Evolutionary conservation across 805 yeast species (phyloP).

Genomic region (Wickerhamiella hasegawae): DNA sequence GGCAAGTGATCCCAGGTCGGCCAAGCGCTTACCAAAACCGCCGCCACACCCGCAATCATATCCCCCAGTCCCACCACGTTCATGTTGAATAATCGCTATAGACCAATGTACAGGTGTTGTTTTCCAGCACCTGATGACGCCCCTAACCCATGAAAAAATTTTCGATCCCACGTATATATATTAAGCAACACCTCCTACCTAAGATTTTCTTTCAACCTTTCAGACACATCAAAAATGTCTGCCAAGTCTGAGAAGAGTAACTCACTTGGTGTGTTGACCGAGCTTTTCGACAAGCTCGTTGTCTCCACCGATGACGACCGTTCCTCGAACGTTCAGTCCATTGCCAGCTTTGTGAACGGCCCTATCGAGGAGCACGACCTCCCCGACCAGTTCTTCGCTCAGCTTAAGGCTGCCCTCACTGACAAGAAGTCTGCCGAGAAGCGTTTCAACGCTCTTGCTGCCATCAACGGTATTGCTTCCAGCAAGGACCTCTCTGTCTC

Average conservation of each 20-base stretch:
- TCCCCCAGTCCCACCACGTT: too few relatives aligned
- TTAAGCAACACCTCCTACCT: not conserved
- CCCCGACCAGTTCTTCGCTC: constrained; percentile 72
- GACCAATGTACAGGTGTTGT: not conserved
- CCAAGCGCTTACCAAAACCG: too few relatives aligned
- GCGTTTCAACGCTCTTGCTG: constrained; percentile 67
- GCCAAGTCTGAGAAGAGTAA: constrained; percentile 18
- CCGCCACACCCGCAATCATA: too few relatives aligned
- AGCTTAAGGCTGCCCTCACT: constrained; percentile 58
- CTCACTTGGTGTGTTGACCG: constrained; percentile 59
- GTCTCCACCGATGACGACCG: constrained; percentile 73
- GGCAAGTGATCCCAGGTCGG: too few relatives aligned
- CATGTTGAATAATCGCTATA: too few relatives aligned
- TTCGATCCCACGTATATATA: not conserved
- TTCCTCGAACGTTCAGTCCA: constrained; percentile 72
- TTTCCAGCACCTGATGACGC: not conserved
- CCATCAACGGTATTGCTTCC: constrained; percentile 73
- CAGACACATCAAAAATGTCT: constrained; percentile 8
- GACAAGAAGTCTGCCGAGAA: constrained; percentile 58
- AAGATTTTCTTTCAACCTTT: not conserved
- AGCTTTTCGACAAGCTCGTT: constrained; percentile 81
- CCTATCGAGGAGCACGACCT: constrained; percentile 97
- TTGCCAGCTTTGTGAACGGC: constrained; percentile 87
- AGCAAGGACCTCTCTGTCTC: constrained; percentile 62
- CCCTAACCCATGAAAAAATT: not conserved